Conservation (phyloP, 371 early-diverging fungal species). For the Catenaria anguillulae region DNA sequence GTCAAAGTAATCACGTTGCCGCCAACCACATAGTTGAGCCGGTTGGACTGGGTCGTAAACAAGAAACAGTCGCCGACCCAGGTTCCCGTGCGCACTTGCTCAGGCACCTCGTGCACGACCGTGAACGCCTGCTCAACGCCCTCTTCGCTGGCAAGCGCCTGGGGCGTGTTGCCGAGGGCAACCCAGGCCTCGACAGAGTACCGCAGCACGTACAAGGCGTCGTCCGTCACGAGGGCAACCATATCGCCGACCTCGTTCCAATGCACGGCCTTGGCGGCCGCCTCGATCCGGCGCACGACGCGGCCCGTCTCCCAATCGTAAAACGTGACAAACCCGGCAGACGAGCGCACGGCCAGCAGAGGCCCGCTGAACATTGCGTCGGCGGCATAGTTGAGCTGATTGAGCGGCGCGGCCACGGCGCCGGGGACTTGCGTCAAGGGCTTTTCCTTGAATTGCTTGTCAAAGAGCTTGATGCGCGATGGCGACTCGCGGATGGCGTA, state of each 20-base stretch:
- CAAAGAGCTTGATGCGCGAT: slow-evolving; percentile 65
- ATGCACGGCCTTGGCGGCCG: slow-evolving; percentile 64
- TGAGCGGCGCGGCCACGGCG: slow-evolving; percentile 35
- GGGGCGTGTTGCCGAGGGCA: slow-evolving; percentile 32
- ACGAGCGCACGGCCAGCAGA: slow-evolving; percentile 72
- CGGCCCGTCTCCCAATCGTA: slow-evolving; percentile 92
- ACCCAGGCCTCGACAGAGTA: slow-evolving; percentile 48
- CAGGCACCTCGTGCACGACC: slow-evolving; percentile 78
- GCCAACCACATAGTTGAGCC: slow-evolving; percentile 89
- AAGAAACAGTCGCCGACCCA: slow-evolving; percentile 98
- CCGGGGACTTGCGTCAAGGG: too few species aligned
- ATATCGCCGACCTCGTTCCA: slow-evolving; percentile 92
- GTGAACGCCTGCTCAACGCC: slow-evolving; percentile 94
- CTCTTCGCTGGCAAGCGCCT: slow-evolving; percentile 62
- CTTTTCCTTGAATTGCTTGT: slow-evolving; percentile 79
- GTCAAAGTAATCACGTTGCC: slow-evolving; percentile 78
- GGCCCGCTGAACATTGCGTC: slow-evolving; percentile 91
- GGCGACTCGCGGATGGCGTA: slow-evolving; percentile 89
- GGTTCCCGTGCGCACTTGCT: slow-evolving; percentile 75
- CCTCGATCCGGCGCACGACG: slow-evolving; percentile 86
- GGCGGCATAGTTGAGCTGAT: slow-evolving; percentile 56
- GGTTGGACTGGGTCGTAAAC: slow-evolving; percentile 64
- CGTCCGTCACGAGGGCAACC: slow-evolving; percentile 80
- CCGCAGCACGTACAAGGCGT: slow-evolving; percentile 78
- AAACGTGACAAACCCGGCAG: slow-evolving; percentile 62